Evolutionary conservation across 192 early-diverging fungal species (phyloP).

Genomic region (Rhizoclosmatium globosum): DNA sequence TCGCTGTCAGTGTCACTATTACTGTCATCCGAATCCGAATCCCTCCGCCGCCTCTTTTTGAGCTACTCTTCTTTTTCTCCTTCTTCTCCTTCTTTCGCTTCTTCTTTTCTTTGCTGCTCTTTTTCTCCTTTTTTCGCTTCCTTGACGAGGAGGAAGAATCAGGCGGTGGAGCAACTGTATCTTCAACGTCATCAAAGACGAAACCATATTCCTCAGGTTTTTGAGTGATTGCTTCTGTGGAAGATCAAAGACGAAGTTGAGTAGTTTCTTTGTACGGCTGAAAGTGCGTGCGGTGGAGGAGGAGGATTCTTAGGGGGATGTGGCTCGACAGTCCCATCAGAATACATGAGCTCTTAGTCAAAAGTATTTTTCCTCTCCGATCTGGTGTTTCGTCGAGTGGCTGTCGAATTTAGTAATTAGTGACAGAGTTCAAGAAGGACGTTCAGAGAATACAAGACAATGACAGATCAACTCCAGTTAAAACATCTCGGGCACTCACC

Average conservation of each 20-base stretch:
- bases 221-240: background rate
- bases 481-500: background rate
- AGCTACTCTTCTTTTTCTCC: slow-evolving; percentile 27
- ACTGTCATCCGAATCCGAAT: background rate
- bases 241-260: slow-evolving; percentile 8
- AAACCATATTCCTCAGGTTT: slow-evolving; percentile 13
- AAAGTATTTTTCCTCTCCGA: background rate
- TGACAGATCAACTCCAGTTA: background rate
- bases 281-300: slow-evolving; percentile 3
- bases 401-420: background rate
- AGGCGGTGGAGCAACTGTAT: slow-evolving; percentile 23
- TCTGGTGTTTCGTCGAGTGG: background rate
- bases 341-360: background rate
- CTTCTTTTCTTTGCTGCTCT: background rate
- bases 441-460: background rate
- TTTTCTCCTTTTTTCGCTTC: slow-evolving; percentile 21
- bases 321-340: background rate
- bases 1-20: background rate
- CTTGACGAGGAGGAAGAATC: background rate
- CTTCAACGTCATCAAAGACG: slow-evolving; percentile 29
- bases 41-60: background rate
- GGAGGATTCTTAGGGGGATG: background rate
- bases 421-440: background rate
- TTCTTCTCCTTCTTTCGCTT: slow-evolving; percentile 6
- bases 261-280: background rate